Base-by-base conservation (phyloP, 106 monocot genomes). In the Hemerocallis citrina region DNA sequence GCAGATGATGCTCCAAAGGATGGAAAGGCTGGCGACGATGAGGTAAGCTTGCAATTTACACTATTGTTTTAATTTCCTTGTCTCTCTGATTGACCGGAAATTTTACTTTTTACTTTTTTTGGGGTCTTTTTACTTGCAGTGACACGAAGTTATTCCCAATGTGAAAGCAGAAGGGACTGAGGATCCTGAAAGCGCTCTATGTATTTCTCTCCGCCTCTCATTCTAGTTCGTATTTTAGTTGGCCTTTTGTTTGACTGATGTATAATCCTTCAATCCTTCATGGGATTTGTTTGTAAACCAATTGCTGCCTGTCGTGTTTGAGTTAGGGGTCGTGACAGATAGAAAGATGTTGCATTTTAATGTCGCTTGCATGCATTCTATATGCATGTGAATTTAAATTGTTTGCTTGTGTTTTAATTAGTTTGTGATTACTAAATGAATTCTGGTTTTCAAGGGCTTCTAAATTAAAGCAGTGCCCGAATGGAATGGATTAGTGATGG, bases 1-100 rank as follows among this genome's bases (percentile, higher is more conserved):
- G 51, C 51, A 51, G 51, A 51, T 10, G 51, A 51, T 51, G 51
- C 51, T 10, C 27, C 27, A 10, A 51, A 51, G 25, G 51, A 51
- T 25, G 51, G 51, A 12, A 51, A 51, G 27, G 51, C 27, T 19
- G 20, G 20, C 28, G 51, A 10, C 8, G 51, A 51, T 12, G 51
- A 51, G 51, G 51, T 51, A 11, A 10, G 51, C 13, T 51, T 27
- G 11, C 28, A 51, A 12, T 10, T 51, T 24, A 23, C 13, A 5
- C 23, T 22, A 23, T 23, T 22, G 6, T 48, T 48, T 20, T 10
- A n/a, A n/a, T 48, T 48, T 22, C 27, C 13, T 51, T 25, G 27
- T 25, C 7, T 27, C 7, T 10, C 7, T 28, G 27, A 51, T 51
- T 51, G 27, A 3, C 28, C 11, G 3, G 11, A 51, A 25, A 27